Percentiles rank a stretch among this genome's conserved stretches.
These are phyloP conservation scores for Mycena pura DNA, from an alignment of 768 basidiomycete species.

Conservation along the genomic window DNA sequence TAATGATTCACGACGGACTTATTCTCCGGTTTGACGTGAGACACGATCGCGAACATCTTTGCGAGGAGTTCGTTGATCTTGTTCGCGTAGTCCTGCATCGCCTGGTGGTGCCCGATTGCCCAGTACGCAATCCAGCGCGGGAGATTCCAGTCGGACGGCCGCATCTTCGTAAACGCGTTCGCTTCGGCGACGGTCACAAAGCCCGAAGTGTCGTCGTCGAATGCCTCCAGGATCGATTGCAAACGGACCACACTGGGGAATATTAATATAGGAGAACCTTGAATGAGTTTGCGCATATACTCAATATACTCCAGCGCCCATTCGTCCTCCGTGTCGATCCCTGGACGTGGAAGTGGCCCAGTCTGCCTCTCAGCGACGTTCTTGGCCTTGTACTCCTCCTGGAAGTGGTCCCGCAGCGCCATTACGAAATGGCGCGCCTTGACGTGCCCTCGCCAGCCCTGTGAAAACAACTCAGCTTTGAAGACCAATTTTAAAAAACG, in stretches of 20 bases:
- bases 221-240: conserved; percentile 44
- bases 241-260: conserved; percentile 31
- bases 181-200: conserved; percentile 18
- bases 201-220: conserved; percentile 46
- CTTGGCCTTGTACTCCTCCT: conserved; percentile 20
- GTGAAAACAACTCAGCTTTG: neutral
- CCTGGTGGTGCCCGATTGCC: conserved; percentile 13
- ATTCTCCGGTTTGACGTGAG: conserved; percentile 3
- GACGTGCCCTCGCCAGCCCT: conserved; percentile 48
- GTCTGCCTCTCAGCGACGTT: neutral
- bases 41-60: conserved; percentile 19
- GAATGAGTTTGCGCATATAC: neutral
- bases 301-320: conserved; percentile 46
- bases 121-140: conserved; percentile 22
- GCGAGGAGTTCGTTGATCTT: conserved; percentile 2
- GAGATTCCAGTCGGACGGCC: conserved; percentile 19
- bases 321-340: conserved; percentile 10
- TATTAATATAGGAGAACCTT: neutral
- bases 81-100: neutral
- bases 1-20: conserved; percentile 6
- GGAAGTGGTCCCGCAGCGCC: conserved; percentile 45
- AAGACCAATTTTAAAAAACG: too few species aligned
- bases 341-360: conserved; percentile 1
- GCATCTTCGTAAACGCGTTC: conserved; percentile 17
- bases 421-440: conserved; percentile 47